Percentiles rank a stretch among this genome's conserved stretches.
These are phyloP conservation scores for Fusarium subtropicale DNA, from an alignment of 2,329 filamentous ascomycete genomes.

Conservation along the genomic window DNA sequence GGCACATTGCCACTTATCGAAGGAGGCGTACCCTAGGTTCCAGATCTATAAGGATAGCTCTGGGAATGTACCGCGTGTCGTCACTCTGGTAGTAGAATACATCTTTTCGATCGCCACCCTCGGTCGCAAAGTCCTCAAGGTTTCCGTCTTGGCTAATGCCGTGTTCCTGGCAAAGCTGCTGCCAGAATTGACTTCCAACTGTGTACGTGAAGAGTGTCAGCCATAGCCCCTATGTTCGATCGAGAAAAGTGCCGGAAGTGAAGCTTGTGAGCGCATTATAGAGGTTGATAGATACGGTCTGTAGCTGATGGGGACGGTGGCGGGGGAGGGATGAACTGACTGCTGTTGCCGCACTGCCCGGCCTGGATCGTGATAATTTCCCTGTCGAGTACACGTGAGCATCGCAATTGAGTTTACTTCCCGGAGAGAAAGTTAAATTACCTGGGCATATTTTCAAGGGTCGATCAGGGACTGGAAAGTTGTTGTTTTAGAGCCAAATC, in stretches of 20 bases:
- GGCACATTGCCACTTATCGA: not conserved
- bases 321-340: slow-evolving; percentile 66
- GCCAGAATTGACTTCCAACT: slow-evolving; percentile 99
- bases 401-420: not conserved
- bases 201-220: slow-evolving; percentile 51
- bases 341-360: slow-evolving; percentile 99
- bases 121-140: slow-evolving; percentile 95
- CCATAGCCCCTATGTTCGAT: not conserved
- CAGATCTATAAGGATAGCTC: slow-evolving; percentile 93
- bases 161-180: slow-evolving; percentile 97
- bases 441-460: slow-evolving; percentile 45
- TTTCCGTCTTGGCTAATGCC: slow-evolving; percentile 98
- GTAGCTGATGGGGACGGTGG: slow-evolving; percentile 6
- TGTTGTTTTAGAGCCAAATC: slow-evolving; percentile 33
- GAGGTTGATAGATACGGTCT: slow-evolving; percentile 13
- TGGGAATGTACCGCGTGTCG: slow-evolving; percentile 97
- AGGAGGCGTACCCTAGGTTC: slow-evolving; percentile 78
- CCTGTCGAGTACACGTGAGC: slow-evolving; percentile 59
- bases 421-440: slow-evolving; percentile 5
- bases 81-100: slow-evolving; percentile 99
- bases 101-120: slow-evolving; percentile 97
- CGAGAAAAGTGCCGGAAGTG: not conserved
- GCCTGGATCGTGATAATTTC: slow-evolving; percentile 99
- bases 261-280: not conserved
- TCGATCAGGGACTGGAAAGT: slow-evolving; percentile 14